phyloP scores from a whole-genome alignment of 2,329 filamentous ascomycete species.

The Monosporascus sp. region DNA sequence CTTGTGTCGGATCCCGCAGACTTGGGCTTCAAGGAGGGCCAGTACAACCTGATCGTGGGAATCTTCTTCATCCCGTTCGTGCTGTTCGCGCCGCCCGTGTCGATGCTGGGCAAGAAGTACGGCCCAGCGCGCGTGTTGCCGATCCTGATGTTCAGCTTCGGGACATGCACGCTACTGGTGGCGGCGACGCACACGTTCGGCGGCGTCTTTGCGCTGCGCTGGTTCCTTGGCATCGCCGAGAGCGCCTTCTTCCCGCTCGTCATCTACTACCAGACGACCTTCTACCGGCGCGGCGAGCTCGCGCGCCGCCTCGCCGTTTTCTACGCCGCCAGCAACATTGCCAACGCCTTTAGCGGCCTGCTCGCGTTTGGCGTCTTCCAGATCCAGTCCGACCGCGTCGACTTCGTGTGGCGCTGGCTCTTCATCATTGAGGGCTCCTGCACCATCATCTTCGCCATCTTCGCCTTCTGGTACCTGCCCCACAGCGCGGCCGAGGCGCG shows the following conservation, averaged over 20 bases:
- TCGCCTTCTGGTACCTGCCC: slow-evolving; percentile 67
- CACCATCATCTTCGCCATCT: slow-evolving; percentile 55
- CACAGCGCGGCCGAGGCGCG: slow-evolving; percentile 55
- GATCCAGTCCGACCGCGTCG: slow-evolving; percentile 30
- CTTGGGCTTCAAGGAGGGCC: slow-evolving; percentile 52
- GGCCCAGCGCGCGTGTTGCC: slow-evolving; percentile 60
- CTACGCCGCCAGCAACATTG: slow-evolving; percentile 71
- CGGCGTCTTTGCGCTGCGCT: slow-evolving; percentile 61
- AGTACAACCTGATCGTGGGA: slow-evolving; percentile 64
- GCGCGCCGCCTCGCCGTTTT: slow-evolving; percentile 66
- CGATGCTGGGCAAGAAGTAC: slow-evolving; percentile 63
- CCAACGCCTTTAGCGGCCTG: slow-evolving; percentile 49
- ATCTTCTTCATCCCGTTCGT: slow-evolving; percentile 74
- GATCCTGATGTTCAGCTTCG: slow-evolving; percentile 61
- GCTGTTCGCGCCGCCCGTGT: slow-evolving; percentile 59
- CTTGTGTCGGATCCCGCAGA: slow-evolving; percentile 25
- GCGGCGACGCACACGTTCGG: slow-evolving; percentile 53
- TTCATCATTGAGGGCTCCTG: slow-evolving; percentile 44
- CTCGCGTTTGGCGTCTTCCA: slow-evolving; percentile 45
- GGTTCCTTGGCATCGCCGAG: slow-evolving; percentile 66
- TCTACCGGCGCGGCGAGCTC: slow-evolving; percentile 67
- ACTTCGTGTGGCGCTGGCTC: slow-evolving; percentile 42
- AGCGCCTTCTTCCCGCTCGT: slow-evolving; percentile 65
- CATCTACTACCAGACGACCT: slow-evolving; percentile 51
- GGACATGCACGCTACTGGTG: slow-evolving; percentile 56